A percentile compares a stretch with the other conserved stretches of the same genome.
Evolutionary conservation across 1,284 basidiomycete genomes (phyloP).

Genomic region (Boletus sp.): DNA sequence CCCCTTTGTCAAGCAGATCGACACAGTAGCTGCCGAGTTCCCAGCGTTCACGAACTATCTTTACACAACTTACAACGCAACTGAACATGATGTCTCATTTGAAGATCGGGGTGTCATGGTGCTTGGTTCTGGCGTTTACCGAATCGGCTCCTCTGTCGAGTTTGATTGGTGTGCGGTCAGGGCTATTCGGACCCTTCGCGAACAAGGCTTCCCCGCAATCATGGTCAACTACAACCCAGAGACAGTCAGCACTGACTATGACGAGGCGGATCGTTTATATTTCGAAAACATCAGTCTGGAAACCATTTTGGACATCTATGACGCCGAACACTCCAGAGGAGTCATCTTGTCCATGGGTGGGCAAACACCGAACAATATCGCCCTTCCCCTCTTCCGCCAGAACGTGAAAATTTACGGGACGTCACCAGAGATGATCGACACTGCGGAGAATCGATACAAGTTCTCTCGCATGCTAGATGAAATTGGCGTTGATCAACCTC

Average conservation of each 20-base stretch:
- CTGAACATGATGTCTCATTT: conserved; percentile 89
- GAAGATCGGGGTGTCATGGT: conserved; percentile 95
- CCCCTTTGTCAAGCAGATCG: conserved; percentile 98
- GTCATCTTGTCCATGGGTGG: conserved; percentile 98
- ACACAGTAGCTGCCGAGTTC: conserved; percentile 98
- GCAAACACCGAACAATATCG: conserved; percentile 98
- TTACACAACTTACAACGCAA: conserved; percentile 96
- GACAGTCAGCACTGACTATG: conserved; percentile 98
- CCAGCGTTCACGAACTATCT: conserved; percentile 98
- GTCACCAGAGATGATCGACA: conserved; percentile 99
- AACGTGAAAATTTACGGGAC: conserved; percentile 98
- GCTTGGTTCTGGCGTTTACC: conserved; percentile 95
- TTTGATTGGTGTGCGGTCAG: conserved; percentile 99
- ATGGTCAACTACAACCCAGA: conserved; percentile 99
- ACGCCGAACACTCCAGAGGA: conserved; percentile 84
- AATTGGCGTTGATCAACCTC: conserved; percentile 95
- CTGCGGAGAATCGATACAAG: conserved; percentile 98
- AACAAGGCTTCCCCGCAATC: conserved; percentile 92
- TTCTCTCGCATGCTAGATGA: conserved; percentile 97
- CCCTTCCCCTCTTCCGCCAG: conserved; percentile 88
- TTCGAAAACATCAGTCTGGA: conserved; percentile 98
- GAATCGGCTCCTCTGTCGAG: conserved; percentile 98
- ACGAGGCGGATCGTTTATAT: conserved; percentile 97
- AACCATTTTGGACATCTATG: conserved; percentile 96
- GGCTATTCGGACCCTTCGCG: conserved; percentile 91